Conservation (phyloP, 805 yeast genomes). For the Debaryomyces prosopidis region DNA sequence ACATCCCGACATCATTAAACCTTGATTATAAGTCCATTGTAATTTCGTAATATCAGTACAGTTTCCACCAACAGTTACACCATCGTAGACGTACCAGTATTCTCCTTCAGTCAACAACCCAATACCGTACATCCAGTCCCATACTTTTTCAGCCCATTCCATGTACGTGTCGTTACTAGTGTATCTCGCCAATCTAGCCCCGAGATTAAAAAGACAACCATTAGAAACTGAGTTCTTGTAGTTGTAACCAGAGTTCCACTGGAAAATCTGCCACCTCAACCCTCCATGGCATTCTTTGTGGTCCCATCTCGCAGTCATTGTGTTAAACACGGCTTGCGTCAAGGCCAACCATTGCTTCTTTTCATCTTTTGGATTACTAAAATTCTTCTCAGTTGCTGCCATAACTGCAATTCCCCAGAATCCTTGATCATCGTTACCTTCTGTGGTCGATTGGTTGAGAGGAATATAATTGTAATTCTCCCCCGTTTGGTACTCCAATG, state of each 20-base stretch:
- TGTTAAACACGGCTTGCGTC: slow-evolving; percentile 44
- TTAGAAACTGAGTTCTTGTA: slow-evolving; percentile 47
- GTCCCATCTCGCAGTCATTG: slow-evolving; percentile 49
- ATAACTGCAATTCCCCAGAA: slow-evolving; percentile 95
- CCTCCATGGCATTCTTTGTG: slow-evolving; percentile 39
- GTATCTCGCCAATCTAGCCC: slow-evolving; percentile 45
- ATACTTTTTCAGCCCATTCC: slow-evolving; percentile 43
- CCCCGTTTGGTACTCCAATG: slow-evolving; percentile 68
- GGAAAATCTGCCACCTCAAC: slow-evolving; percentile 49
- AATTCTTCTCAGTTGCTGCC: slow-evolving; percentile 89
- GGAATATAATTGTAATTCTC: slow-evolving; percentile 80
- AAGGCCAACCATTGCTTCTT: slow-evolving; percentile 40
- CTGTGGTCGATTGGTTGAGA: slow-evolving; percentile 82
- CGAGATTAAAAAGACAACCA: slow-evolving; percentile 46
- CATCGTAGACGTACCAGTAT: slow-evolving; percentile 67
- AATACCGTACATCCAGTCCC: slow-evolving; percentile 44
- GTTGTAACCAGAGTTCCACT: slow-evolving; percentile 48
- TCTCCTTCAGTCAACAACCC: slow-evolving; percentile 46
- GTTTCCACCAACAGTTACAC: slow-evolving; percentile 56
- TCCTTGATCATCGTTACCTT: slow-evolving; percentile 97
- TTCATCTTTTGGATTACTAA: slow-evolving; percentile 51
- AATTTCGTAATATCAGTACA: slow-evolving; percentile 59
- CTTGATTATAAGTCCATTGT: slow-evolving; percentile 90
- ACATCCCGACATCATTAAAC: slow-evolving; percentile 72
- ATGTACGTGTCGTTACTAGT: slow-evolving; percentile 40